Conservation (phyloP, 805 yeast species). For the Barnettozyma vustinii region DNA sequence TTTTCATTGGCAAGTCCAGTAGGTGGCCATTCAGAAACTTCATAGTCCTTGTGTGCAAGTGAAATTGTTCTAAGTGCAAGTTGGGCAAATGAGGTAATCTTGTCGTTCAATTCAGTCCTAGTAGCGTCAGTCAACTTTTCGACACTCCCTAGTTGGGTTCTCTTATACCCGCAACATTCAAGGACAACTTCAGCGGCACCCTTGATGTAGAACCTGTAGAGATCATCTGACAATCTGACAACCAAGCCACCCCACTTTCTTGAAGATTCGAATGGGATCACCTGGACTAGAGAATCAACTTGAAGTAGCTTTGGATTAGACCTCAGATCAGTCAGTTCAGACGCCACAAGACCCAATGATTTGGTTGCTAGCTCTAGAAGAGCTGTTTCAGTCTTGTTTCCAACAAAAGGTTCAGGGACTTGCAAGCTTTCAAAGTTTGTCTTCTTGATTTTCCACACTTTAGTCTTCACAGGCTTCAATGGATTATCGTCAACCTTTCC, state of each 20-base stretch:
- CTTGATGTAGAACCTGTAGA: slow-evolving; percentile 63
- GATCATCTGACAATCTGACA: slow-evolving; percentile 38
- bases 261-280: slow-evolving; percentile 86
- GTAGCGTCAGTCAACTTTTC: slow-evolving; percentile 25
- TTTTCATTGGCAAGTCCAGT: slow-evolving; percentile 30
- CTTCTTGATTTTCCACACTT: slow-evolving; percentile 14
- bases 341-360: slow-evolving; percentile 41
- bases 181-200: slow-evolving; percentile 94
- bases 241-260: slow-evolving; percentile 91
- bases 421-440: slow-evolving; percentile 7
- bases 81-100: slow-evolving; percentile 58
- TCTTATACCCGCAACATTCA: slow-evolving; percentile 45
- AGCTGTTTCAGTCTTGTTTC: slow-evolving; percentile 95
- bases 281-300: slow-evolving; percentile 48
- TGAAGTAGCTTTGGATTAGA: slow-evolving; percentile 26
- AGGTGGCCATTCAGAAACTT: slow-evolving; percentile 63
- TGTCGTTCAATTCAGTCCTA: slow-evolving; percentile 29
- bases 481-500: slow-evolving; percentile 24
- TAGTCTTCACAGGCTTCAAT: slow-evolving; percentile 18
- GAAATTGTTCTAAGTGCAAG: slow-evolving; percentile 85
- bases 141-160: slow-evolving; percentile 27
- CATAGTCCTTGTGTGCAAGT: slow-evolving; percentile 74
- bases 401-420: slow-evolving; percentile 59
- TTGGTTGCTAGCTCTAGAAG: slow-evolving; percentile 62
- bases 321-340: slow-evolving; percentile 44